Evolutionary conservation across 2,329 filamentous ascomycete species (phyloP).

Genomic region (Penicillium sp.): DNA sequence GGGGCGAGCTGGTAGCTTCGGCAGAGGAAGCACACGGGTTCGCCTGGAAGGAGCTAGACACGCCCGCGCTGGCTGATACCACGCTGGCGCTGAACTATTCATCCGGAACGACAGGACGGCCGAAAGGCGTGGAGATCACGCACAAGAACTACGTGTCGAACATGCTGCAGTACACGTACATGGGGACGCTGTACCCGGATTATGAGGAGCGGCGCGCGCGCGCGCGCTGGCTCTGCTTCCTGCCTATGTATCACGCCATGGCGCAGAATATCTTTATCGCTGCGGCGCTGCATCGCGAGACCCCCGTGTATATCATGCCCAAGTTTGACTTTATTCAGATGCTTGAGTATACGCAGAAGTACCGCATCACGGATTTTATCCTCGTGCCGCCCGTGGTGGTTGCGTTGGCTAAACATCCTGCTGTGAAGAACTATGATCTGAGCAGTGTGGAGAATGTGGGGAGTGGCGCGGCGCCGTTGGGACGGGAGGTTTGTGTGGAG

Average conservation of each 20-base stretch:
- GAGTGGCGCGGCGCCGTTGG: constrained; percentile 70
- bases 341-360: constrained; percentile 67
- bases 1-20: constrained; percentile 62
- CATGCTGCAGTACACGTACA: constrained; percentile 59
- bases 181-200: constrained; percentile 51
- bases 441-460: constrained; percentile 62
- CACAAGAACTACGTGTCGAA: constrained; percentile 77
- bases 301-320: constrained; percentile 76
- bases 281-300: constrained; percentile 50
- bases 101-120: constrained; percentile 71
- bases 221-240: constrained; percentile 61
- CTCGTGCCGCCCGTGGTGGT: constrained; percentile 77
- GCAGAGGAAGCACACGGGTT: constrained; percentile 58
- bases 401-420: constrained; percentile 69
- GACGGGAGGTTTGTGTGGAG: constrained; percentile 55
- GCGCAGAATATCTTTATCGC: constrained; percentile 72
- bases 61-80: constrained; percentile 44
- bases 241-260: constrained; percentile 76
- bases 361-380: constrained; percentile 65
- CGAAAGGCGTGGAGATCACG: constrained; percentile 82
- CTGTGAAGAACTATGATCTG: constrained; percentile 66
- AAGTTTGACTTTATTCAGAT: constrained; percentile 74
- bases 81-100: constrained; percentile 73
- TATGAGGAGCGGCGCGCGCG: constrained; percentile 47
- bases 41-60: constrained; percentile 56